These are phyloP conservation scores for Chlamydomonas sphaeroides DNA, from an alignment of 139 green algal genomes.

Conservation along the genomic window DNA sequence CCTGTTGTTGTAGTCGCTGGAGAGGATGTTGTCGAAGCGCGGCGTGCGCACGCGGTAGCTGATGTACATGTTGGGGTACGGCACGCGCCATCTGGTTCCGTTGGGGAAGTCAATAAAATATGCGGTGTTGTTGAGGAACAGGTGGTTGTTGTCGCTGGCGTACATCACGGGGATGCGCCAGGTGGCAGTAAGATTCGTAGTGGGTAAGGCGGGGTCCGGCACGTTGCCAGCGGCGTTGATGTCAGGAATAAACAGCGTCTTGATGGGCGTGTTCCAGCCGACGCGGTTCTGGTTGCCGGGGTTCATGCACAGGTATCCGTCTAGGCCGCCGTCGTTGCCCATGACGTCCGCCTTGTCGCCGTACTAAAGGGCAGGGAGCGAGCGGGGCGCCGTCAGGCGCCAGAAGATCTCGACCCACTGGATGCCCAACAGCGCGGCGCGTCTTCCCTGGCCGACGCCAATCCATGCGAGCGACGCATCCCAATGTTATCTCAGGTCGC, in stretches of 20 bases:
- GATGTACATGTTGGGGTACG: constrained; percentile 6
- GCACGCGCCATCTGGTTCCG: too few relatives aligned
- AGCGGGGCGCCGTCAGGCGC: not conserved
- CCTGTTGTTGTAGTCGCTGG: not conserved
- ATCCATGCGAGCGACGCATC: not conserved
- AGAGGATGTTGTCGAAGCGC: constrained; percentile 12
- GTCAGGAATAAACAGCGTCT: not conserved
- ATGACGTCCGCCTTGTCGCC: constrained; percentile 21
- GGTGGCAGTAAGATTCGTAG: not conserved
- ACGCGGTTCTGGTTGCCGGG: constrained; percentile 6
- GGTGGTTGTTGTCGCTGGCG: not conserved
- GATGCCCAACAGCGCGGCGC: not conserved
- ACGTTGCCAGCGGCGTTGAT: not conserved
- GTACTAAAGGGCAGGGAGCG: not conserved
- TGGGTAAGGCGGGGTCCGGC: not conserved
- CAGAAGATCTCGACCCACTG: too few relatives aligned
- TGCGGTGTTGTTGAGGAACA: not conserved
- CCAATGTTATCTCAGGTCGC: not conserved
- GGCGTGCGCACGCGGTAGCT: not conserved
- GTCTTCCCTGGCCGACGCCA: not conserved
- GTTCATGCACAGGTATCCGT: constrained; percentile 39
- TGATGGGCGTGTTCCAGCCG: constrained; percentile 6
- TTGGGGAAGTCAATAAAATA: too few relatives aligned
- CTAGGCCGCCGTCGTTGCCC: not conserved
- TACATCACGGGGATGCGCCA: not conserved